Evolutionary conservation across 345 rosid genomes (phyloP), one percentile per base, ranked within the genome.

Genomic region (Moricandia moricandioides): DNA sequence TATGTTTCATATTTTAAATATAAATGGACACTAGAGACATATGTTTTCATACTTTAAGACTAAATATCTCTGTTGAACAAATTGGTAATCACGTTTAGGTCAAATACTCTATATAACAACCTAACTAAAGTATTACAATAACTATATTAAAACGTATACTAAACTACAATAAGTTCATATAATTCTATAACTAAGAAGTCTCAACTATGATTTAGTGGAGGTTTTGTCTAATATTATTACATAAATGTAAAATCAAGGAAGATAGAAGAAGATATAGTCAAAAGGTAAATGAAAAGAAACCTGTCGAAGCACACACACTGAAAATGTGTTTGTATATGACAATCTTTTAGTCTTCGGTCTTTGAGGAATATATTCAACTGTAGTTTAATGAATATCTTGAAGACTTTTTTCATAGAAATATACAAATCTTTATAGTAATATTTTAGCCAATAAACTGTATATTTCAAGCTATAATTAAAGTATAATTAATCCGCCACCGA

Each of bases 321-420:
- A 45, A 54, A 62, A 51, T 68, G 11, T 39, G 35, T 63, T 37
- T 7, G 26, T 45, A 18, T 30, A 63, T 21, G 70, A 70, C 58
- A 64, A 21, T n/a, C n/a, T n/a, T n/a, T 69, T 69, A 37, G 30
- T 63, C 71, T 62, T 71, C 67, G 45, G 8, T 45, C 29, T 58
- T 49, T 54, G 47, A 49, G 56, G 80, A 77, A 77, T 77, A 65
- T 71, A 71, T 77, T 66, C 80, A 71, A 71, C 80, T 71, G 30
- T 54, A 29, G 65, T 68, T 68, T 24, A 29, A 64, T 43, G 7
- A 54, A 17, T 76, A 55, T 76, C 4, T 27, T 3, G 17, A 55
- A 39, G 24, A 43, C 14, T 29, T 6, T 6, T 51, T 57, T 24
- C 79, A 51, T 61, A 10, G 34, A 58, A 14, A 4, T 77, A 65